Evolutionary conservation across 2,329 filamentous ascomycete species (phyloP), one percentile per base, ranked within the genome.

Genomic region (Aspergillus pseudoviridinutans): DNA sequence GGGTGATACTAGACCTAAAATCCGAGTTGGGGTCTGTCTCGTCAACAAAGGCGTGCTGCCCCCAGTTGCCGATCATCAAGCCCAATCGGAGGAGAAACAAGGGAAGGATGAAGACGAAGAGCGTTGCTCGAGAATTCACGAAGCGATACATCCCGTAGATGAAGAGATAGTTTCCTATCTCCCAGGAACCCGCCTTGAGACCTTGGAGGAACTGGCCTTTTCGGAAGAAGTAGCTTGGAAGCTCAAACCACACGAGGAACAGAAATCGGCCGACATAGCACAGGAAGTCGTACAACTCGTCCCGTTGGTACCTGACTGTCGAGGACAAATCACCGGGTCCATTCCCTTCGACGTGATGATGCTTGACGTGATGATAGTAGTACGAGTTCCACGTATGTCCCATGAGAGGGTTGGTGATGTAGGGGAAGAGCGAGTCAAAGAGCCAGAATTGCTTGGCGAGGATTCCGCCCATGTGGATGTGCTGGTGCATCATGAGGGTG

Each of bases 301-400:
- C 90, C 5, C 90, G 83, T 69, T 92, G 88, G 71, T 90, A 92
- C 14, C 87, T 82, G 41, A 93, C 82, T 0, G 90, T 93, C 0
- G 88, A 89, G 1, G 87, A 90, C 0, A 92, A 79, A 67, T 93
- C 90, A 50, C 87, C 82, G 0, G 89, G 88, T 0, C 90, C 90
- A 66, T 93, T 93, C 60, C 85, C 87, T 74, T 92, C 90, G 55
- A 92, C 86, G 63, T 93, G 90, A 68, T 93, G 90, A 68, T 92
- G 89, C 78, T 93, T 93, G 68, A 92, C 88, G 67, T 93, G 90
- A 69, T 93, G 90, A 68, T 91, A 92, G 71, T 83, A 93, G 75
- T 93, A 93, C 1, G 87, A 87, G 74, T 93, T 91, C 88, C 89
- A 92, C 0, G 89, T 92, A 68, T 93, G 90, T 10, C 90, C 90